These are phyloP conservation scores for Myotisia sp. DNA, from an alignment of 2,329 filamentous ascomycete genomes.

Conservation along the genomic window DNA sequence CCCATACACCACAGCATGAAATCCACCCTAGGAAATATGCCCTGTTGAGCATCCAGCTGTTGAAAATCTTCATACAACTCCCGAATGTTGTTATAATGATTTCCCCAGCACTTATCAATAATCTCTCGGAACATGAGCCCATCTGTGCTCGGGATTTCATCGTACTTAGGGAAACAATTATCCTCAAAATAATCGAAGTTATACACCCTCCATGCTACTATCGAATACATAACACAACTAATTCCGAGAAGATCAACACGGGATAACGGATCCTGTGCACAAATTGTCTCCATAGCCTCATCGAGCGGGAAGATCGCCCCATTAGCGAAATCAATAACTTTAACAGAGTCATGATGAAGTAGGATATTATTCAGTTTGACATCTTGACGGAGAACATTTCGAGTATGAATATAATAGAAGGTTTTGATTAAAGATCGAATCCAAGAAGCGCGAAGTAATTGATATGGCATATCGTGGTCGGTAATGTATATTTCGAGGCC, in stretches of 20 bases:
- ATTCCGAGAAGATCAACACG: conserved; percentile 11
- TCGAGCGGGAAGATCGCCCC: conserved; percentile 9
- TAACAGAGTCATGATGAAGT: conserved; percentile 6
- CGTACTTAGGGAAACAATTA: conserved; percentile 6
- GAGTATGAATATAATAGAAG: conserved; percentile 11
- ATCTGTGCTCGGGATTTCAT: conserved; percentile 8
- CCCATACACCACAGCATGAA: conserved; percentile 6
- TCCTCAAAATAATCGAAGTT: conserved; percentile 12
- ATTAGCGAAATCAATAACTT: conserved; percentile 10
- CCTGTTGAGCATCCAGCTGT: background rate
- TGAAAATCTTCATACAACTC: conserved; percentile 9
- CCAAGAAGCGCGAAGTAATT: conserved; percentile 8
- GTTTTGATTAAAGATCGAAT: conserved; percentile 8
- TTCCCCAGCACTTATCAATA: conserved; percentile 9
- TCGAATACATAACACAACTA: conserved; percentile 12
- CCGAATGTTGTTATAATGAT: conserved; percentile 7
- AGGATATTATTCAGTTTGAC: conserved; percentile 12
- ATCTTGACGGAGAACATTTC: conserved; percentile 11
- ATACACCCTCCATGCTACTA: conserved; percentile 9
- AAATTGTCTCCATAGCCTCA: conserved; percentile 10
- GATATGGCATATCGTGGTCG: conserved; percentile 8
- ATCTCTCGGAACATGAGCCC: conserved; percentile 5
- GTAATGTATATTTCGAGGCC: conserved; percentile 10
- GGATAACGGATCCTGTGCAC: conserved; percentile 9
- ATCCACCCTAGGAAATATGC: background rate